Evolutionary conservation across 2,329 filamentous ascomycete species (phyloP).

Genomic region (Ophiostoma sp.): DNA sequence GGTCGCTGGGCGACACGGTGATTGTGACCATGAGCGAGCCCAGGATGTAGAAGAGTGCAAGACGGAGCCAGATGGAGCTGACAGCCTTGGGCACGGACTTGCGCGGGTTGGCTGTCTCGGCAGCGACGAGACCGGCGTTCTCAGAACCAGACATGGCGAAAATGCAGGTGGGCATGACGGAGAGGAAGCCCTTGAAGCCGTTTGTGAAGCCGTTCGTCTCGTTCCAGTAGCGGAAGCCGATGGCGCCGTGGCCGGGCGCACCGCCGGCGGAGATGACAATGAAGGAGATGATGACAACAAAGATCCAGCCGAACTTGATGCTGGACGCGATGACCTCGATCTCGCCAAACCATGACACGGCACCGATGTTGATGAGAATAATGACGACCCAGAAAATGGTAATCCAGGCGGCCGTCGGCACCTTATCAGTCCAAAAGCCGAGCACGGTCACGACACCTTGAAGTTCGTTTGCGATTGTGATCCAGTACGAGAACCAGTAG

Average conservation of each 20-base stretch:
- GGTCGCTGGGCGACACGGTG: conserved; percentile 43
- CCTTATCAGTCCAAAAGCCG: conserved; percentile 18
- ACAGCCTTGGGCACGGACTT: conserved; percentile 73
- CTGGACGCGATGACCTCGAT: conserved; percentile 24
- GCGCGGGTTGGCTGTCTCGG: conserved; percentile 63
- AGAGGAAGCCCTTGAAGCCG: conserved; percentile 62
- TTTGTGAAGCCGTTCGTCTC: conserved; percentile 21
- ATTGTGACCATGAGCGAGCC: conserved; percentile 48
- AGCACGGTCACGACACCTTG: conserved; percentile 19
- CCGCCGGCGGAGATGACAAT: conserved; percentile 45
- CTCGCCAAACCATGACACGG: conserved; percentile 25
- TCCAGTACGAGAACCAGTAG: conserved; percentile 46
- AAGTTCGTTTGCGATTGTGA: conserved; percentile 31
- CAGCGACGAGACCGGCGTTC: conserved; percentile 65
- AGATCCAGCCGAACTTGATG: conserved; percentile 46
- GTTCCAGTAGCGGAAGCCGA: conserved; percentile 24
- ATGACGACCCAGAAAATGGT: conserved; percentile 22
- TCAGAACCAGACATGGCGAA: conserved; percentile 63
- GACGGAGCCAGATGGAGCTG: conserved; percentile 57
- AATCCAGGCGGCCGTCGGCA: conserved; percentile 19
- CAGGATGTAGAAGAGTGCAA: conserved; percentile 43
- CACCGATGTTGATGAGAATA: conserved; percentile 18
- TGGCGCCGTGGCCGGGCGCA: conserved; percentile 17
- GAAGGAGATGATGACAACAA: conserved; percentile 47
- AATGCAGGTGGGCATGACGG: conserved; percentile 10